Conservation (phyloP, 768 basidiomycete species). For the Rhodotorula toruloides region DNA sequence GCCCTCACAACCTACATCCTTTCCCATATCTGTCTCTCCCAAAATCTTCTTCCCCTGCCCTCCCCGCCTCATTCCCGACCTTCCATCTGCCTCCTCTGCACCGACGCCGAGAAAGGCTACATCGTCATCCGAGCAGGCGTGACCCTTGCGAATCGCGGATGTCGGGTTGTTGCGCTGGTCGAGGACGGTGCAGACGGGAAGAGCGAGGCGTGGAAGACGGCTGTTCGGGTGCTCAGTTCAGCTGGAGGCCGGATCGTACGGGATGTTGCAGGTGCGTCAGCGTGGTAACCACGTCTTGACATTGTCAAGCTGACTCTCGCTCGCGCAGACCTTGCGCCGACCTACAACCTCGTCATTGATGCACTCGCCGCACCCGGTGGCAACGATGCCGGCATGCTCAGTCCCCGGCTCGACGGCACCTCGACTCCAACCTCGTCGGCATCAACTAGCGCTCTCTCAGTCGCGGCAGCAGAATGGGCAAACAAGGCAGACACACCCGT, state of each 20-base stretch:
- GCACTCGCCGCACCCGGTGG: not conserved
- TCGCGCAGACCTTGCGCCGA: constrained; percentile 13
- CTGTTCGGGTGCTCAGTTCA: constrained; percentile 8
- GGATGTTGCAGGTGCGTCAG: constrained; percentile 4
- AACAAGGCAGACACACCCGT: not conserved
- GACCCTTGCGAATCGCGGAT: constrained; percentile 1
- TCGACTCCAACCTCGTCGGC: not conserved
- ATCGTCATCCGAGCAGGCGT: not conserved
- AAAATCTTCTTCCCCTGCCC: not conserved
- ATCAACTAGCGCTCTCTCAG: not conserved
- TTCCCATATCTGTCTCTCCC: not conserved
- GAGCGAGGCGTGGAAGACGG: constrained; percentile 11
- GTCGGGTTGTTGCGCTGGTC: constrained; percentile 11
- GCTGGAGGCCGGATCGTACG: constrained; percentile 21
- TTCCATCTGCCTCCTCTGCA: constrained; percentile 17
- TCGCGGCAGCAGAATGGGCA: not conserved
- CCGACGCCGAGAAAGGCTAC: not conserved
- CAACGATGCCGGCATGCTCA: not conserved
- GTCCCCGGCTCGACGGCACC: not conserved
- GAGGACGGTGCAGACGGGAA: not conserved
- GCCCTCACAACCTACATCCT: constrained; percentile 16
- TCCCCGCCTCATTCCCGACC: constrained; percentile 10
- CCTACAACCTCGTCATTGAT: constrained; percentile 21
- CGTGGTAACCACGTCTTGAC: too few relatives aligned
- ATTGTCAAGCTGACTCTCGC: not conserved